Conservation (phyloP, 2,329 filamentous ascomycete genomes). For the Leptographium lundbergii region DNA sequence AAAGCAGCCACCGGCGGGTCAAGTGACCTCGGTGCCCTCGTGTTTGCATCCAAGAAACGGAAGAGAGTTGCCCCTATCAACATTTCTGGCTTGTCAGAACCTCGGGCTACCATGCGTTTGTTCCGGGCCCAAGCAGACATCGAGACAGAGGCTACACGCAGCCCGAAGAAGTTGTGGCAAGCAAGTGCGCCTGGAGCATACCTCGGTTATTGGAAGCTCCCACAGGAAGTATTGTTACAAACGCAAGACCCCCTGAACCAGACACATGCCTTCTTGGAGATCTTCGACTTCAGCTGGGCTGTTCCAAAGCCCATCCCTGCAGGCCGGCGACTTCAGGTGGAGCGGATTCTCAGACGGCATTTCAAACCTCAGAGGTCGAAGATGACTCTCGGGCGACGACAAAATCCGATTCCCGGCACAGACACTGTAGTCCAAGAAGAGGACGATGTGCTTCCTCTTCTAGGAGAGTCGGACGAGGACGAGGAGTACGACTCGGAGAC, state of each 20-base stretch:
- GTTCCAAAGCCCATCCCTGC: slow-evolving; percentile 18
- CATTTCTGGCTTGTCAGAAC: slow-evolving; percentile 5
- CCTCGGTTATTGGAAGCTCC: slow-evolving; percentile 21
- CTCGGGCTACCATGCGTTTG: neutral
- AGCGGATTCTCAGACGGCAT: slow-evolving; percentile 26
- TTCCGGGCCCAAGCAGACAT: neutral
- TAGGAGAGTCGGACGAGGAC: slow-evolving; percentile 32
- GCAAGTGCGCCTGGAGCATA: slow-evolving; percentile 17
- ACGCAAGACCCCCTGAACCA: neutral
- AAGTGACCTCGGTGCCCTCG: neutral
- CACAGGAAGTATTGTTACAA: slow-evolving; percentile 5
- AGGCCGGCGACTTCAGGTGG: slow-evolving; percentile 31
- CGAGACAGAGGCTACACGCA: neutral
- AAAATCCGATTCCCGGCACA: neutral
- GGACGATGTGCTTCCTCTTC: slow-evolving; percentile 23
- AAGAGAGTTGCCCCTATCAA: slow-evolving; percentile 16
- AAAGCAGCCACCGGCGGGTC: neutral
- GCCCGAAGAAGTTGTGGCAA: slow-evolving; percentile 3
- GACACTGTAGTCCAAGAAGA: slow-evolving; percentile 1
- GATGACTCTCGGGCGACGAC: slow-evolving; percentile 8
- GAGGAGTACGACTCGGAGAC: slow-evolving; percentile 25
- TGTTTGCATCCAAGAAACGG: slow-evolving; percentile 15
- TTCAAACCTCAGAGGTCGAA: slow-evolving; percentile 14
- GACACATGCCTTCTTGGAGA: neutral
- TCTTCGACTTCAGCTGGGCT: slow-evolving; percentile 6